Evolutionary conservation across 2,329 filamentous ascomycete genomes (phyloP).

Genomic region (Claviceps monticola): DNA sequence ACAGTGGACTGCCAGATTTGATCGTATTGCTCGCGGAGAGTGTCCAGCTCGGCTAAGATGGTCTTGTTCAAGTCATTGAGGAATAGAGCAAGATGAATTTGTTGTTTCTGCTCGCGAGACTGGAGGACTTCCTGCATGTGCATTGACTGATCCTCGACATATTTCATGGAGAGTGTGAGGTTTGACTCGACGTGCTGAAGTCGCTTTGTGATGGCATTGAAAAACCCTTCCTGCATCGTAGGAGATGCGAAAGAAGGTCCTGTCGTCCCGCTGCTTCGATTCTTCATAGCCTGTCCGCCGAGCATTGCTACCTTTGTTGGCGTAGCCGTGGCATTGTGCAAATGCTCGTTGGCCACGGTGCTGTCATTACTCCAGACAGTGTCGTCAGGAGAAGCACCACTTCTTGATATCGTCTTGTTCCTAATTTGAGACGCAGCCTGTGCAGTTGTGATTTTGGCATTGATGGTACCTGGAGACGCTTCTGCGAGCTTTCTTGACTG

Average conservation of each 20-base stretch:
- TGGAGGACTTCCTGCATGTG: conserved; percentile 78
- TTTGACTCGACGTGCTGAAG: conserved; percentile 85
- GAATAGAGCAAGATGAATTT: conserved; percentile 70
- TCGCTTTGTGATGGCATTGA: conserved; percentile 90
- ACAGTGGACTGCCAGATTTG: conserved; percentile 95
- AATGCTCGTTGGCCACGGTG: conserved; percentile 2
- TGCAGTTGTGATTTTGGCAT: not conserved
- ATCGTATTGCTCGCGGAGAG: conserved; percentile 76
- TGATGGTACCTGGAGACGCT: not conserved
- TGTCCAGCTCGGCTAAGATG: conserved; percentile 66
- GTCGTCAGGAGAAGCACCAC: not conserved
- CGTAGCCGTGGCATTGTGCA: conserved; percentile 2
- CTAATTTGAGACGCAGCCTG: not conserved
- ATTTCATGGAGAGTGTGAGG: conserved; percentile 81
- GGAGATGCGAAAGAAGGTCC: conserved; percentile 35
- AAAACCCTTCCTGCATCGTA: conserved; percentile 92
- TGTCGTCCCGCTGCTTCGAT: conserved; percentile 15
- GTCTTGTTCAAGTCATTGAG: conserved; percentile 77
- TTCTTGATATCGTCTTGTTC: not conserved
- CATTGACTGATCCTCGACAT: conserved; percentile 90
- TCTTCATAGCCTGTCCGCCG: conserved; percentile 12
- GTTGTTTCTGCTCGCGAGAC: conserved; percentile 75
- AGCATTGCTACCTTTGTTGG: conserved; percentile 4
- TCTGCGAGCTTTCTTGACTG: not conserved
- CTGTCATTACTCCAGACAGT: not conserved